Evolutionary conservation across 257 asterid genomes (phyloP).

Genomic region (Solanum tarapatanum): DNA sequence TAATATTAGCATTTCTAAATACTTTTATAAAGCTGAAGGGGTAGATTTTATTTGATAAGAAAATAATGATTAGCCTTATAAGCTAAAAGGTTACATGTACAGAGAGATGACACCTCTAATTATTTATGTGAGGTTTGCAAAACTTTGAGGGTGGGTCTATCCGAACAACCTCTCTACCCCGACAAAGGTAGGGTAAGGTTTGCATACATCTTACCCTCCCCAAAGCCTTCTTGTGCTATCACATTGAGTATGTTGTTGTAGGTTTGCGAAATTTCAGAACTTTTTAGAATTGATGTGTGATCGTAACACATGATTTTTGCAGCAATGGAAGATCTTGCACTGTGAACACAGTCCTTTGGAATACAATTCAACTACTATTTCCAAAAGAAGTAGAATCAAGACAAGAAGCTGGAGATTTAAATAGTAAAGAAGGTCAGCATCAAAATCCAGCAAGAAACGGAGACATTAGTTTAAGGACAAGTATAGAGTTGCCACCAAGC

Average conservation of each 20-base stretch:
- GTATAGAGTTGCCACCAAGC: background rate
- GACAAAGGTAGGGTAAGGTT: too few species aligned
- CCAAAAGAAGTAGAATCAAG: conserved; percentile 61
- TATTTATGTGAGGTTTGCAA: too few species aligned
- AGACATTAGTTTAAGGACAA: background rate
- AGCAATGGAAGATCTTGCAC: conserved; percentile 76
- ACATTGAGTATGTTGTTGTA: too few species aligned
- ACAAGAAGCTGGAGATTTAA: conserved; percentile 23
- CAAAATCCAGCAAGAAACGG: background rate
- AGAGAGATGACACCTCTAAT: background rate
- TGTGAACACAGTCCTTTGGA: conserved; percentile 19
- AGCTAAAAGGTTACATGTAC: background rate
- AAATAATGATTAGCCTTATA: background rate
- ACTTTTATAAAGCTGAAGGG: background rate
- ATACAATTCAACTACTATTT: background rate
- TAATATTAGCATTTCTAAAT: background rate
- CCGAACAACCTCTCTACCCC: too few species aligned
- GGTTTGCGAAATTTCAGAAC: background rate
- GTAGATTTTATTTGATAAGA: background rate
- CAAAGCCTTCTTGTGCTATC: too few species aligned
- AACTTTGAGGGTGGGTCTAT: too few species aligned
- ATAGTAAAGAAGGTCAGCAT: conserved; percentile 3
- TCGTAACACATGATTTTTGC: background rate
- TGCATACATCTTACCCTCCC: too few species aligned
- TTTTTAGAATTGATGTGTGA: background rate